phyloP scores from a whole-genome alignment of 805 yeast genomes.

The Sporopachydermia quercuum region DNA sequence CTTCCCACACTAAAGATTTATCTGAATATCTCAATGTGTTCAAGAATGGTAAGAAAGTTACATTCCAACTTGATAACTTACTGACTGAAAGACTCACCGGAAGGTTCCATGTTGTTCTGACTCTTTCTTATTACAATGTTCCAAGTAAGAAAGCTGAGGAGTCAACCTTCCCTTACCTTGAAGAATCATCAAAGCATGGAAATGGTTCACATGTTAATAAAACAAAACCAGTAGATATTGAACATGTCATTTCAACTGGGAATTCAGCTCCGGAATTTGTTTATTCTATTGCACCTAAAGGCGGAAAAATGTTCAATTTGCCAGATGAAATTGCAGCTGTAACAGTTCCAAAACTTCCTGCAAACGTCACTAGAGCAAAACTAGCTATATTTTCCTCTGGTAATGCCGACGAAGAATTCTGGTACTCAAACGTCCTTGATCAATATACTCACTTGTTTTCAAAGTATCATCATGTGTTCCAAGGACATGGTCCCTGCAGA shows the following conservation, averaged over 20 bases:
- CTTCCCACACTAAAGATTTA: slow-evolving; percentile 49
- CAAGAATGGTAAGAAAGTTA: slow-evolving; percentile 21
- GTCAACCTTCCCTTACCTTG: slow-evolving; percentile 7
- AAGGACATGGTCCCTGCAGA: slow-evolving; percentile 41
- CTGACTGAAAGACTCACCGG: slow-evolving; percentile 41
- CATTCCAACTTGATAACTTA: slow-evolving; percentile 52
- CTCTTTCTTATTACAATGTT: slow-evolving; percentile 33
- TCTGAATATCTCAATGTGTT: slow-evolving; percentile 41
- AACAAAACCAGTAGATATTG: slow-evolving; percentile 6
- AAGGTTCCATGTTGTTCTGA: slow-evolving; percentile 36
- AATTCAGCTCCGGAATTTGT: slow-evolving; percentile 12
- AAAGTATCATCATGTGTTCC: slow-evolving; percentile 17
- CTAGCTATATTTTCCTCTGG: slow-evolving; percentile 56
- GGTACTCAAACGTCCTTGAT: slow-evolving; percentile 52
- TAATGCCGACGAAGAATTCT: slow-evolving; percentile 69
- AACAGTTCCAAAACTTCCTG: slow-evolving; percentile 29
- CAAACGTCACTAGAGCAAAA: slow-evolving; percentile 43
- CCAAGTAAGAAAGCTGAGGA: slow-evolving; percentile 11
- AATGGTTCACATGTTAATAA: slow-evolving; percentile 10
- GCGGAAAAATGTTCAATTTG: slow-evolving; percentile 27
- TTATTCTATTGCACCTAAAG: slow-evolving; percentile 14
- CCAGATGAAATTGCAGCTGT: slow-evolving; percentile 26
- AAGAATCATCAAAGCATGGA: slow-evolving; percentile 8
- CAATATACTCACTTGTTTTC: slow-evolving; percentile 22
- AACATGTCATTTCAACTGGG: slow-evolving; percentile 3